These are phyloP conservation scores for Diplodia intermedia DNA, from an alignment of 2,329 filamentous ascomycete species.

Conservation along the genomic window DNA sequence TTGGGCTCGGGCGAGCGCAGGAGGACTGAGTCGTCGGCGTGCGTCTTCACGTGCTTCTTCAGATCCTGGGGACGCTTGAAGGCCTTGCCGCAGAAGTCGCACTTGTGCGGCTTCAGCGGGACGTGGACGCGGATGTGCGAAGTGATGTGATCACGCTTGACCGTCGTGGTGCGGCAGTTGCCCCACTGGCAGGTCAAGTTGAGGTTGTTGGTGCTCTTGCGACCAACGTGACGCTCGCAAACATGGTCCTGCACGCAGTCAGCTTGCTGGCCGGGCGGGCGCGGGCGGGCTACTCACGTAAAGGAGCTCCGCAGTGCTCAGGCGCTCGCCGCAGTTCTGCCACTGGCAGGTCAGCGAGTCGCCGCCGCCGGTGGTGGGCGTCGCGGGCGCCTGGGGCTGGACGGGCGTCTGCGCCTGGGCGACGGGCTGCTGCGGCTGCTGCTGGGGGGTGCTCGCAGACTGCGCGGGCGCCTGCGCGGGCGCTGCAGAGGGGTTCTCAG, in stretches of 20 bases:
- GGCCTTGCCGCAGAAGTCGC: slow-evolving; percentile 96
- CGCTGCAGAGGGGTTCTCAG: slow-evolving; percentile 27
- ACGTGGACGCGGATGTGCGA: slow-evolving; percentile 98
- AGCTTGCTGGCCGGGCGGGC: slow-evolving; percentile 31
- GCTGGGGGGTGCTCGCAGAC: slow-evolving; percentile 22
- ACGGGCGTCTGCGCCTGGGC: slow-evolving; percentile 16
- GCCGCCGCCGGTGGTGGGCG: slow-evolving; percentile 42
- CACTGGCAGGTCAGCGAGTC: slow-evolving; percentile 65
- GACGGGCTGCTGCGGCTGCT: slow-evolving; percentile 23
- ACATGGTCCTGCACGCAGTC: slow-evolving; percentile 78
- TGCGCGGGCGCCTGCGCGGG: slow-evolving; percentile 20
- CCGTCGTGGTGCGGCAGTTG: slow-evolving; percentile 91
- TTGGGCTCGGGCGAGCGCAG: slow-evolving; percentile 69
- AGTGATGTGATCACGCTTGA: slow-evolving; percentile 99
- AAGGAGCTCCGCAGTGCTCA: slow-evolving; percentile 64
- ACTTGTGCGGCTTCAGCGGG: slow-evolving; percentile 98
- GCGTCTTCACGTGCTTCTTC: slow-evolving; percentile 99
- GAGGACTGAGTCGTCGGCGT: slow-evolving; percentile 90
- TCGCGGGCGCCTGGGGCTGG: slow-evolving; percentile 4
- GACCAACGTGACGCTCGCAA: slow-evolving; percentile 96
- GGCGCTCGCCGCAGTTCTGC: slow-evolving; percentile 67
- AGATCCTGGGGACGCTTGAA: slow-evolving; percentile 99
- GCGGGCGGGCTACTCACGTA: slow-evolving; percentile 56
- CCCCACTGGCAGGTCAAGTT: slow-evolving; percentile 98
- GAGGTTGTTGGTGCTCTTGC: slow-evolving; percentile 98